Percentiles rank a stretch among this genome's conserved stretches.
Conservation (phyloP, 306 rosid genomes). For the Inga laurina region DNA sequence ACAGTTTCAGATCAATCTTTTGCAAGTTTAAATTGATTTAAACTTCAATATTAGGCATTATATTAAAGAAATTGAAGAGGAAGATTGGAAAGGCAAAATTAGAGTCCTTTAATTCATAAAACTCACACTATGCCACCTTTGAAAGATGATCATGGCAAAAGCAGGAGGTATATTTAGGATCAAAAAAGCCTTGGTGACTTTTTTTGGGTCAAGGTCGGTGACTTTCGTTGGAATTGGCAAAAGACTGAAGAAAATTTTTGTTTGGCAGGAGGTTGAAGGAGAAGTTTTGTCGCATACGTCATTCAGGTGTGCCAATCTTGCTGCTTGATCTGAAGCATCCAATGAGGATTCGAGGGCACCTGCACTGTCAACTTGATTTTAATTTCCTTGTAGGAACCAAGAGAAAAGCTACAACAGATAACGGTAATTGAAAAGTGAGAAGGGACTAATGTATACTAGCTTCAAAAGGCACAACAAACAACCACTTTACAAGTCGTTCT, state of each 20-base stretch:
- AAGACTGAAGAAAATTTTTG: neutral
- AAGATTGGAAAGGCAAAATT: neutral
- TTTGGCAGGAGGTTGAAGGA: neutral
- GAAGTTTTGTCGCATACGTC: neutral
- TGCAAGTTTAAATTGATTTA: neutral
- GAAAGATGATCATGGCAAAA: neutral
- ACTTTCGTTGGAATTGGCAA: neutral
- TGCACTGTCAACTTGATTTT: neutral
- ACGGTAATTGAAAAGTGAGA: neutral
- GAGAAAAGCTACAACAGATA: neutral
- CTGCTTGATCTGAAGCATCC: constrained; percentile 1
- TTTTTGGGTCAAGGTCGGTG: neutral
- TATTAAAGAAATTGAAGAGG: neutral
- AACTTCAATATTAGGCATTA: neutral
- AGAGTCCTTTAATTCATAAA: neutral
- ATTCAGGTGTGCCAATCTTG: constrained; percentile 6
- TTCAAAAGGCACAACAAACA: constrained; percentile 5
- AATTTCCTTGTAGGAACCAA: neutral
- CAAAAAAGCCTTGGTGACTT: neutral
- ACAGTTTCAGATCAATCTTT: neutral
- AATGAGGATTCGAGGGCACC: neutral
- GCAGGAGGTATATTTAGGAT: neutral
- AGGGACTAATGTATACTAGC: neutral
- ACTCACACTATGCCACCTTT: neutral
- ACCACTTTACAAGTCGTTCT: neutral